Evolutionary conservation across 2,329 filamentous ascomycete genomes (phyloP), one percentile per base, ranked within the genome.

Genomic region (Aspergillus sp.): DNA sequence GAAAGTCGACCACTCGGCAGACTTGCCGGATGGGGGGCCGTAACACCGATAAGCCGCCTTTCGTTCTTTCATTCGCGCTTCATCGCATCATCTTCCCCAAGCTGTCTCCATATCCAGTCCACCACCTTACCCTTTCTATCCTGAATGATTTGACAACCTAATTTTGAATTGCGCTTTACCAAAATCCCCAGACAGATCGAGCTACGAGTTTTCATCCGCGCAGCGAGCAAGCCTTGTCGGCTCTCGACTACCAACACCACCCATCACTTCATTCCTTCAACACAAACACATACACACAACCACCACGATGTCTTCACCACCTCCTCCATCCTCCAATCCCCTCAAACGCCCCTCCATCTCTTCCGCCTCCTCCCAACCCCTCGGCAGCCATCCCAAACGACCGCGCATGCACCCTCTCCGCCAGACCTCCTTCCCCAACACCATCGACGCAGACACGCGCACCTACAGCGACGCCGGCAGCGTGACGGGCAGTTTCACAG

Each of bases 331-430:
- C 25, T 60, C 69, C 13, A 76, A 76, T 53, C 71, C 76, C 5
- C 73, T 78, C 55, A 80, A 80, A 67, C 74, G 78, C 41, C 68
- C 76, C 12, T 79, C 78, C 3, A 73, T 79, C 58, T 77, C 77
- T 57, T 76, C 75, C 9, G 66, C 74, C 47, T 59, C 68, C 48
- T 78, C 78, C 6, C 68, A 71, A 41, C 69, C 69, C 17, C 62
- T 72, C 50, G 67, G 64, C 50, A 66, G 71, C 41, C 72, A 73
- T 57, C 63, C 59, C 56, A 73, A 72, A 62, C 70, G 66, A 25
- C 65, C 70, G 64, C 77, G 77, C 64, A 75, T 79, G 67, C 79
- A 81, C 63, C 79, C 79, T 15, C 78, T 81, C 56, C 76, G 79
- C 39, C 79, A 81, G 61, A 81, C 79, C 23, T 81, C 79, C 23